These are phyloP conservation scores for Camellia oleifera DNA, from an alignment of 179 eudicot species.

Conservation along the genomic window DNA sequence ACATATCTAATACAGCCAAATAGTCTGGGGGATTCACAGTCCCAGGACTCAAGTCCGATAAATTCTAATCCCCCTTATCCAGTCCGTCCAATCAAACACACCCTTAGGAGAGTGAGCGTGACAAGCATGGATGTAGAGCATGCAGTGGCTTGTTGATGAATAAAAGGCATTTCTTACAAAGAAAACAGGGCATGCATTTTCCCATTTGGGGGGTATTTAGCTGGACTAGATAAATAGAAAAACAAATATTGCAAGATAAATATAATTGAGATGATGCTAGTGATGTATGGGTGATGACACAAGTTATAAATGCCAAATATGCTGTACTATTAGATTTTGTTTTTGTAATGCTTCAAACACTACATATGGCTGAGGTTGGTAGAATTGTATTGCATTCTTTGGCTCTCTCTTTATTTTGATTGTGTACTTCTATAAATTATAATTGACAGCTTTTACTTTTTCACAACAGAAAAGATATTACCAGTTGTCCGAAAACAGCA, in stretches of 20 bases:
- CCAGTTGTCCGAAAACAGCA: conserved; percentile 94
- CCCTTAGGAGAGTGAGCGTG: not conserved
- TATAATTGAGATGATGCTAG: not conserved
- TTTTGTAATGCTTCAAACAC: not conserved
- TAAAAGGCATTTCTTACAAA: not conserved
- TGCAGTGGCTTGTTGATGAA: too few relatives aligned
- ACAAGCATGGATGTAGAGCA: not conserved
- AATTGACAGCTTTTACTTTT: conserved; percentile 9
- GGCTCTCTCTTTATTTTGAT: not conserved
- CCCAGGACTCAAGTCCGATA: too few relatives aligned
- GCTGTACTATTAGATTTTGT: not conserved
- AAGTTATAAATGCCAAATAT: not conserved
- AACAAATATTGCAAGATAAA: not conserved
- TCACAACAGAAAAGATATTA: conserved; percentile 68
- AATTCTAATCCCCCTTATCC: too few relatives aligned
- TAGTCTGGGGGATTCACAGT: too few relatives aligned
- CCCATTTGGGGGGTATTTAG: too few relatives aligned
- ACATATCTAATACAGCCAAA: too few relatives aligned
- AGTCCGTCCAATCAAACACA: too few relatives aligned
- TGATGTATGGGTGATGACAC: not conserved
- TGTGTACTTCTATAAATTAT: not conserved
- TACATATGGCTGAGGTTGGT: not conserved
- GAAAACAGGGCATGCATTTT: not conserved
- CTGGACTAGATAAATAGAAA: not conserved
- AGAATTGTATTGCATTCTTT: not conserved